These are phyloP conservation scores for Tetradesmus lagerheimii DNA, from an alignment of 139 green algal species.

Conservation along the genomic window DNA sequence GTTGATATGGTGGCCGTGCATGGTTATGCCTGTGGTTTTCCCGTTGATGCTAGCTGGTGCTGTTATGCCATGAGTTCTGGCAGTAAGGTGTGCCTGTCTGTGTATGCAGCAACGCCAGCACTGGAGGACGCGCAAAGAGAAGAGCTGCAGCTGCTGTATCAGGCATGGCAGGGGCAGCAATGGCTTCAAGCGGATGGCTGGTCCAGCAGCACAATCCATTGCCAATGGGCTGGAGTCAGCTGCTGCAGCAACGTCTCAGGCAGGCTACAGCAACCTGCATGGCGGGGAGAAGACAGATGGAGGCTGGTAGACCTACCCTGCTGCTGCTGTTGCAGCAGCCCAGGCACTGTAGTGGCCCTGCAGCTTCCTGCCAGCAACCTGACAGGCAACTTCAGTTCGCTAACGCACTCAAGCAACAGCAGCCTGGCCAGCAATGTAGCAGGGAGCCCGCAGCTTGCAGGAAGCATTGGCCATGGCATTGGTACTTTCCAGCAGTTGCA, in stretches of 20 bases:
- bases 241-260: background rate
- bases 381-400: background rate
- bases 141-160: background rate
- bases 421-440: background rate
- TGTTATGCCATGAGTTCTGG: no score
- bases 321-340: constrained; percentile 8
- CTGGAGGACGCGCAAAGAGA: background rate
- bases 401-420: background rate
- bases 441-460: background rate
- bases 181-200: background rate
- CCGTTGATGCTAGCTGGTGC: no score
- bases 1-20: no score
- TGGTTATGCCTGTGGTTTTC: no score
- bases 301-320: constrained; percentile 1
- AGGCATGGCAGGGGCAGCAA: background rate
- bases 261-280: background rate
- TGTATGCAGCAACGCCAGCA: background rate
- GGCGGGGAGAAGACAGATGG: no score
- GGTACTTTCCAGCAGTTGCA: background rate
- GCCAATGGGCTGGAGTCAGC: background rate
- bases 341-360: constrained; percentile 14
- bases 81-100: no score
- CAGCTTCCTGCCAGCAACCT: constrained; percentile 27
- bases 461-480: background rate
- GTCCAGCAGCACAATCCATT: background rate